Evolutionary conservation across 2,329 filamentous ascomycete species (phyloP).

Genomic region (Xylariaceae sp.): DNA sequence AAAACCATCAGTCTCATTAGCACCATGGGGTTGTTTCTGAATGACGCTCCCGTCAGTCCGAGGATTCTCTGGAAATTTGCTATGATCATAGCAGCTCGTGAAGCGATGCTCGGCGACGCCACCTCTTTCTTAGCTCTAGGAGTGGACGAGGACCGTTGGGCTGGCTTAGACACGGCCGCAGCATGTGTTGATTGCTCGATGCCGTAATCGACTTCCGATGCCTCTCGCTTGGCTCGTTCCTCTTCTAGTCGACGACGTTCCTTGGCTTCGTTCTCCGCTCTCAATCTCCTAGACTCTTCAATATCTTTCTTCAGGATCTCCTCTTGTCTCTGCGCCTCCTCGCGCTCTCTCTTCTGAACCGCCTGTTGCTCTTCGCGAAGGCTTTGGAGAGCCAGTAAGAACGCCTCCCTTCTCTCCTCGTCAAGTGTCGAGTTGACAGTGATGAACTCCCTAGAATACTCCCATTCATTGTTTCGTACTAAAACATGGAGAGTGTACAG

Average conservation of each 20-base stretch:
- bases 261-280: slow-evolving; percentile 55
- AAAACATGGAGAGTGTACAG: slow-evolving; percentile 93
- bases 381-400: slow-evolving; percentile 77
- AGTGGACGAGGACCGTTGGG: slow-evolving; percentile 29
- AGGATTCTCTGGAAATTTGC: slow-evolving; percentile 48
- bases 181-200: slow-evolving; percentile 51
- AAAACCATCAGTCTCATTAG: slow-evolving; percentile 68
- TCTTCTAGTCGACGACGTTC: slow-evolving; percentile 50
- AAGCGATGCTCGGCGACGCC: slow-evolving; percentile 37
- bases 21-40: slow-evolving; percentile 53
- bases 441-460: slow-evolving; percentile 90
- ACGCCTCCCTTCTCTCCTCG: slow-evolving; percentile 84
- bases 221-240: slow-evolving; percentile 44
- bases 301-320: slow-evolving; percentile 52
- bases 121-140: slow-evolving; percentile 31
- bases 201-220: slow-evolving; percentile 63
- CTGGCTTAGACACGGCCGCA: slow-evolving; percentile 31
- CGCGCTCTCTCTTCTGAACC: slow-evolving; percentile 60
- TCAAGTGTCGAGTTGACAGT: slow-evolving; percentile 79
- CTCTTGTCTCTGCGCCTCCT: slow-evolving; percentile 51
- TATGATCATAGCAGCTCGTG: slow-evolving; percentile 49
- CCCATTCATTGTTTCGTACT: slow-evolving; percentile 92
- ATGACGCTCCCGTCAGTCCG: slow-evolving; percentile 44
- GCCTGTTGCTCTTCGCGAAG: slow-evolving; percentile 78
- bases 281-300: slow-evolving; percentile 50